Conservation (phyloP, 2,329 filamentous ascomycete genomes). For the Colletotrichum siamense region DNA sequence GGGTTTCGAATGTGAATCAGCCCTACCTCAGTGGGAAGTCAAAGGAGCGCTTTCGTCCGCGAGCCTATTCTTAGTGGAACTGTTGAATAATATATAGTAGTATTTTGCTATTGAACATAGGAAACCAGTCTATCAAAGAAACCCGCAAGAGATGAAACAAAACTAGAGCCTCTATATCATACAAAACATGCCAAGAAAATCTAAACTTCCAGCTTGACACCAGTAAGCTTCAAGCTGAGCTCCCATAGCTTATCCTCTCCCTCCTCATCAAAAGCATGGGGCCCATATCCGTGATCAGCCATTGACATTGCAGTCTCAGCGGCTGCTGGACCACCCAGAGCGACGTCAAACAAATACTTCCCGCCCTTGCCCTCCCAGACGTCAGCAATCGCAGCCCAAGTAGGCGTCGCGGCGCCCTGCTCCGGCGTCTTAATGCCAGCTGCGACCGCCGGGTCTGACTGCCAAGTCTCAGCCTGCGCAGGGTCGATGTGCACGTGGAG, state of each 20-base stretch:
- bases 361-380: conserved; percentile 47
- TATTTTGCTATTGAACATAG: neutral
- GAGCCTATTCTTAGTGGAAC: neutral
- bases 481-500: conserved; percentile 20
- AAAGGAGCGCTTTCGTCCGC: neutral
- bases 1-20: neutral
- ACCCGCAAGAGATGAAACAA: neutral
- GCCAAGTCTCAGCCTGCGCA: neutral
- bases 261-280: conserved; percentile 37
- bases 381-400: conserved; percentile 43
- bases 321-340: neutral
- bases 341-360: conserved; percentile 41
- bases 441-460: neutral
- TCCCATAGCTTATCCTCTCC: conserved; percentile 46
- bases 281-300: neutral
- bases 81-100: neutral
- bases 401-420: conserved; percentile 51
- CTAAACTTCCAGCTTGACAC: neutral
- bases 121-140: neutral
- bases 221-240: conserved; percentile 29
- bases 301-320: neutral
- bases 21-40: neutral
- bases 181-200: neutral
- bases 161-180: neutral
- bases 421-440: conserved; percentile 23